These are phyloP conservation scores for Fomitopsis pulvina DNA, from an alignment of 768 basidiomycete species.

Conservation along the genomic window DNA sequence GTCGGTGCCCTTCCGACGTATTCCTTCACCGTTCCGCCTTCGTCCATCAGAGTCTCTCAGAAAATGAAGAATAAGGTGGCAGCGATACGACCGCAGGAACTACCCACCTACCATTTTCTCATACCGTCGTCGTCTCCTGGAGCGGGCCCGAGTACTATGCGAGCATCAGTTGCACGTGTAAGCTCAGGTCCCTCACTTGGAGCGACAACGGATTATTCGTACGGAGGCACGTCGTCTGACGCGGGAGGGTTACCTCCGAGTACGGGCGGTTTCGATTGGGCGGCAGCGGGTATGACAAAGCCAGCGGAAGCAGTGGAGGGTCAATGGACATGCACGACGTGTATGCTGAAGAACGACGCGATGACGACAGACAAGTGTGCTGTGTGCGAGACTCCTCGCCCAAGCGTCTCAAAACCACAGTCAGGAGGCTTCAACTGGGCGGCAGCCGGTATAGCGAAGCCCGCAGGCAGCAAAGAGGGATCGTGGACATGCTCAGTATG, in stretches of 20 bases:
- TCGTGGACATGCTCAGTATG: constrained; percentile 59
- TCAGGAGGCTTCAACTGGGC: constrained; percentile 51
- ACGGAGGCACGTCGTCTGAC: constrained; percentile 3
- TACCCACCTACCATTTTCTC: constrained; percentile 30
- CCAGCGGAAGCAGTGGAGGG: constrained; percentile 25
- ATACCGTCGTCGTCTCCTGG: constrained; percentile 16
- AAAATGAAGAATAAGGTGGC: constrained; percentile 18
- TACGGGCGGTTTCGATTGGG: constrained; percentile 49
- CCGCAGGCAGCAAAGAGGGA: constrained; percentile 22
- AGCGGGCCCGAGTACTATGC: constrained; percentile 16
- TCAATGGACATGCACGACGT: constrained; percentile 54
- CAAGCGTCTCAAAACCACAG: constrained; percentile 12
- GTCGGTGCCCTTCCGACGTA: constrained; percentile 30
- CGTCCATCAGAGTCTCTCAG: background rate
- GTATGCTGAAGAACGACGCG: constrained; percentile 36
- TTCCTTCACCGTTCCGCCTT: constrained; percentile 18
- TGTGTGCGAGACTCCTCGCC: constrained; percentile 38
- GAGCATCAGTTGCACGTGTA: constrained; percentile 32
- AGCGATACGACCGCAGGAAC: constrained; percentile 24
- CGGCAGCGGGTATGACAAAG: constrained; percentile 50
- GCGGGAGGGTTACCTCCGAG: constrained; percentile 14
- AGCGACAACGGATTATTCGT: constrained; percentile 35
- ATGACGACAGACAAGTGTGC: constrained; percentile 36
- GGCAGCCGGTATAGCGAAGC: constrained; percentile 51
- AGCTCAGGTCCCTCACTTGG: constrained; percentile 34